Conservation (phyloP, 1,284 basidiomycete genomes). For the Microbotryomycetes sp. region DNA sequence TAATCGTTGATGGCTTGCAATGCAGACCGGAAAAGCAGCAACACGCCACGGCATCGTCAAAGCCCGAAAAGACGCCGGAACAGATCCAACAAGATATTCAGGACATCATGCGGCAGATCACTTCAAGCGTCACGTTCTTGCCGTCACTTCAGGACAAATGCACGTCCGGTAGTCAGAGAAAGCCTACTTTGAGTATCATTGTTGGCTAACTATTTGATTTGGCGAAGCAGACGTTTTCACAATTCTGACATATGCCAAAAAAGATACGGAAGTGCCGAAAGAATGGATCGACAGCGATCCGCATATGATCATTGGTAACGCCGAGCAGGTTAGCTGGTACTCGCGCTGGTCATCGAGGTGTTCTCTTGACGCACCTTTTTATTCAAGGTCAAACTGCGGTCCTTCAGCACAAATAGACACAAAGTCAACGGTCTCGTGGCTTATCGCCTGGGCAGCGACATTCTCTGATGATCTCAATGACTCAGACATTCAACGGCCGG, state of each 20-base stretch:
- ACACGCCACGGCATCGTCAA: slow-evolving; percentile 23
- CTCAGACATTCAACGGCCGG: not conserved
- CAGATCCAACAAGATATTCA: slow-evolving; percentile 97
- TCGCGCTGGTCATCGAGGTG: slow-evolving; percentile 9
- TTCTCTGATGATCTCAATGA: slow-evolving; percentile 7
- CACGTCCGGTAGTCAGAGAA: slow-evolving; percentile 46
- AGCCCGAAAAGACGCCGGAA: slow-evolving; percentile 55
- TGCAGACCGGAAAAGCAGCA: slow-evolving; percentile 41
- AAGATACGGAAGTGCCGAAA: slow-evolving; percentile 76
- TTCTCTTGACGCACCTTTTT: not conserved
- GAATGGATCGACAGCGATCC: slow-evolving; percentile 95
- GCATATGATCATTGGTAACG: slow-evolving; percentile 88
- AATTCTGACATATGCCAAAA: slow-evolving; percentile 81
- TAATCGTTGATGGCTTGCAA: not conserved
- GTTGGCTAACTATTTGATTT: not conserved
- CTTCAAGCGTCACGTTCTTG: slow-evolving; percentile 89
- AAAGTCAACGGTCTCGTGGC: slow-evolving; percentile 44
- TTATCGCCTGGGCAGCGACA: slow-evolving; percentile 40
- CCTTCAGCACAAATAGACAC: slow-evolving; percentile 44
- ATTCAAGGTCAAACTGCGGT: slow-evolving; percentile 43
- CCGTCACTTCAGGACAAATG: slow-evolving; percentile 92
- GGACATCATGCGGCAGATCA: slow-evolving; percentile 97
- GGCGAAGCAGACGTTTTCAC: slow-evolving; percentile 57
- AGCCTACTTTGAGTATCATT: too few species aligned
- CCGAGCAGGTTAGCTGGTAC: slow-evolving; percentile 67